phyloP scores from a whole-genome alignment of 305 asterid genomes.

The Solanum hybrid region DNA sequence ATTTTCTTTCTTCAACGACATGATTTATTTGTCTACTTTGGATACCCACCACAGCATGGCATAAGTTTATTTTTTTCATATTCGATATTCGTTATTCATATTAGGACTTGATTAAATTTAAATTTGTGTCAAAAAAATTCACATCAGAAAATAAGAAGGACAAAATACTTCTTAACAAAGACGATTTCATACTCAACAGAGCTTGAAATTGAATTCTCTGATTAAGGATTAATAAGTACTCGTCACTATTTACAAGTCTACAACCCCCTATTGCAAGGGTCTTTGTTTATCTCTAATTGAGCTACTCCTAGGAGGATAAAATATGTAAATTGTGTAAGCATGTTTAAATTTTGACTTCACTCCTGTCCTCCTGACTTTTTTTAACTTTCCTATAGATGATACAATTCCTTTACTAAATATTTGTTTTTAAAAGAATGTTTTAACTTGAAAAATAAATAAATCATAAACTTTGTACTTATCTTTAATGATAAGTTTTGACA shows the following conservation, averaged over 20 bases:
- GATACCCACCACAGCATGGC: not conserved
- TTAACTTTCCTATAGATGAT: not conserved
- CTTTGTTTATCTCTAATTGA: not conserved
- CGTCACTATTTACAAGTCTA: not conserved
- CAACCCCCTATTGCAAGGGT: not conserved
- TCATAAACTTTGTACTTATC: not conserved
- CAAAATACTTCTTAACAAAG: not conserved
- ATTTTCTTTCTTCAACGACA: not conserved
- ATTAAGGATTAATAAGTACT: not conserved
- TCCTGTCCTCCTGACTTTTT: not conserved
- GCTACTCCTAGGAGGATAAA: not conserved
- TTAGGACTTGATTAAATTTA: not conserved
- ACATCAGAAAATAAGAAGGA: rapidly evolving
- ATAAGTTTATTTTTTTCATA: too few species aligned
- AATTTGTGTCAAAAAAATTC: rapidly evolving
- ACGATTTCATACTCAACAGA: not conserved
- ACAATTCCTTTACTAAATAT: not conserved
- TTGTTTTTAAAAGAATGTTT: not conserved
- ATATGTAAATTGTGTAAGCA: not conserved
- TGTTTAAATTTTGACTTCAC: not conserved
- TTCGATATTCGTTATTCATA: not conserved
- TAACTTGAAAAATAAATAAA: not conserved
- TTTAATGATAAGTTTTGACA: not conserved
- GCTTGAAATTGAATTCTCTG: not conserved
- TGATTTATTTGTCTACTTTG: not conserved